Evolutionary conservation across 208 protist genomes (phyloP).

Genomic region (Trypanosoma rangeli): DNA sequence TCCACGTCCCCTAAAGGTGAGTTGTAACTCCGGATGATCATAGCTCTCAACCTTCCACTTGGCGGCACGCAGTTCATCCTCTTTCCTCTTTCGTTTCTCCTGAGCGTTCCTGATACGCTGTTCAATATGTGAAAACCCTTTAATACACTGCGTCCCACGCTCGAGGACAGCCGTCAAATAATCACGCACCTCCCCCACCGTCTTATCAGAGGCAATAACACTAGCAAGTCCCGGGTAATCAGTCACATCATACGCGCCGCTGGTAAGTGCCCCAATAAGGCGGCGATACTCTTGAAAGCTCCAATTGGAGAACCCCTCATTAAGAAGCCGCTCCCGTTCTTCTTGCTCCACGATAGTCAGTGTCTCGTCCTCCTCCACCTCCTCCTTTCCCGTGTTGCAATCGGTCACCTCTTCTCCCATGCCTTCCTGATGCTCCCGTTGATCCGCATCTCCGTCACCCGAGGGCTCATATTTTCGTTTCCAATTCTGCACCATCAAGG

Average conservation of each 20-base stretch:
- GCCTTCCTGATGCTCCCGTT: slow-evolving; percentile 16
- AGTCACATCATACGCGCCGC: slow-evolving; percentile 48
- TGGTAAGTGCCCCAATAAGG: slow-evolving; percentile 46
- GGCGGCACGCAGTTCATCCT: slow-evolving; percentile 61
- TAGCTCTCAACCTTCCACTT: slow-evolving; percentile 85
- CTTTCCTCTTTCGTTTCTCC: slow-evolving; percentile 34
- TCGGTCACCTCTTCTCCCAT: slow-evolving; percentile 10
- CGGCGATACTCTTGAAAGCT: slow-evolving; percentile 61
- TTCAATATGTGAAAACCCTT: slow-evolving; percentile 58
- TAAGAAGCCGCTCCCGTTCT: slow-evolving; percentile 74
- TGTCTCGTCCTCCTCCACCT: slow-evolving; percentile 41
- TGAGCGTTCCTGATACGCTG: slow-evolving; percentile 50
- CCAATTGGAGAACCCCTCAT: slow-evolving; percentile 80
- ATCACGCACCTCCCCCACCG: slow-evolving; percentile 73
- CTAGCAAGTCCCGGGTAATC: slow-evolving; percentile 65
- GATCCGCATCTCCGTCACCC: slow-evolving; percentile 2
- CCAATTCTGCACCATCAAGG: slow-evolving; percentile 79
- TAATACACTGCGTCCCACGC: slow-evolving; percentile 74
- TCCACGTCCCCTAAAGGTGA: slow-evolving; percentile 44
- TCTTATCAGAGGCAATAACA: slow-evolving; percentile 40
- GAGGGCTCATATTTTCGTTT: slow-evolving; percentile 55
- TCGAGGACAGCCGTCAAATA: slow-evolving; percentile 80
- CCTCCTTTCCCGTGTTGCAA: slow-evolving; percentile 17
- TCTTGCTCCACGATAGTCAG: slow-evolving; percentile 74
- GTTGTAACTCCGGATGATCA: slow-evolving; percentile 61